A percentile compares a stretch with the other conserved stretches of the same genome.
phyloP scores from a whole-genome alignment of 495 filamentous ascomycete species.

The Evernia prunastri region DNA sequence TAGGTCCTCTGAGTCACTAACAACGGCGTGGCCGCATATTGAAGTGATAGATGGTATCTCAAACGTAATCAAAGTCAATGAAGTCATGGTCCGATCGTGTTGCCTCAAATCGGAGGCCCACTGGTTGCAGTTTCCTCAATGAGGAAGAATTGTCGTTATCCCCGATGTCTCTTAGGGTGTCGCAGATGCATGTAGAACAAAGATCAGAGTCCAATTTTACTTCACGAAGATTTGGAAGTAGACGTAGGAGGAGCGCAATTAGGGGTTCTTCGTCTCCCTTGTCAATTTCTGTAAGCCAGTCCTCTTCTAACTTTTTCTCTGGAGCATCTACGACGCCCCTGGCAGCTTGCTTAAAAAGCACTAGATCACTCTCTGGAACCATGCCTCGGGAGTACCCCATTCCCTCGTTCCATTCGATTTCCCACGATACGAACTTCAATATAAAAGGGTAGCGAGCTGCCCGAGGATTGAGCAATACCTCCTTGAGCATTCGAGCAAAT shows the following conservation, averaged over 20 bases:
- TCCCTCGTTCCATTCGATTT: not conserved
- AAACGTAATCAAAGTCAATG: not conserved
- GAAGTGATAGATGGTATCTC: not conserved
- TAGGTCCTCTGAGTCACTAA: not conserved
- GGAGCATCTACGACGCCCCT: too few species aligned
- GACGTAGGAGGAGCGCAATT: not conserved
- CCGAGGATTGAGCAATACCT: not conserved
- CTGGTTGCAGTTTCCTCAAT: not conserved
- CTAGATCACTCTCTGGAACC: not conserved
- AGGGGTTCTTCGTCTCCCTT: not conserved
- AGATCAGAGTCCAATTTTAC: not conserved
- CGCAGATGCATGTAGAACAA: not conserved
- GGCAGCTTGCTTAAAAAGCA: not conserved
- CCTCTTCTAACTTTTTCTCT: not conserved
- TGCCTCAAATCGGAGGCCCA: not conserved
- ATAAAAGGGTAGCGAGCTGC: constrained; percentile 3
- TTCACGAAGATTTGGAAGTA: not conserved
- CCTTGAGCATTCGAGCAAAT: not conserved
- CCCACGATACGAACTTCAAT: not conserved
- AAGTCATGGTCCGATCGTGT: not conserved
- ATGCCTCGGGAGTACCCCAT: not conserved
- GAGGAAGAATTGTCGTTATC: not conserved
- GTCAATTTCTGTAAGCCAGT: not conserved
- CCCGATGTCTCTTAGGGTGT: not conserved
- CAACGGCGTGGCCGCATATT: not conserved